Base-by-base conservation (phyloP, 768 basidiomycete species). In the Hortiboletus campestris region DNA sequence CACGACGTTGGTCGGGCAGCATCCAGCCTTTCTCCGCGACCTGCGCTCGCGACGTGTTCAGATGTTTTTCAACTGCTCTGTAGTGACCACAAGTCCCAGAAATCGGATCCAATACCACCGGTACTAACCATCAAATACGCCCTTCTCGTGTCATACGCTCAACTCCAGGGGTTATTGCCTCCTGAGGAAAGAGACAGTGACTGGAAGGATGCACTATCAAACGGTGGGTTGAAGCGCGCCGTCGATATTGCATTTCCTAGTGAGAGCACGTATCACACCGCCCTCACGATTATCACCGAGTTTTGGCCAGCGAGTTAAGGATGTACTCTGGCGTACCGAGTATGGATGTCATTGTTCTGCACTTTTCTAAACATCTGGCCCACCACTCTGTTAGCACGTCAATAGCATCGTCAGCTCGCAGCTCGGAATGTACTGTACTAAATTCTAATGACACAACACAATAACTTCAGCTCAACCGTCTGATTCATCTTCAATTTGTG, bases 121-220 rank as follows among this genome's bases (percentile, higher is more conserved):
- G 39, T 63, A 31, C 36, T 51, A 47, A 42, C 46, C 58, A 54
- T 73, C 67, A 80, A 78, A 65, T 78, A 74, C 47, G 63, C 68
- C 19, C 69, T 79, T 43, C 59, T 79, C 34, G 46, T 67, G 57
- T 73, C 78, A 10, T 79, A 74, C 46, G 74, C 71, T 19, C 68
- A 67, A 40, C 59, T 79, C 25, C 77, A 71, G 46, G 56, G 61
- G 28, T 41, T 66, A n/a, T 51, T 60, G 3, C 58, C 68, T 36
- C 46, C 56, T 7, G 58, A 42, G 4, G 68, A 70, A 36, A 68
- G 56, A 56, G 76, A 79, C 44, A 31, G 42, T 8, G 71, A 72
- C 19, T 79, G 77, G 77, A 56, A 57, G 36, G 50, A 64, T 28
- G 59, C 62, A 41, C 46, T 74, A 16, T 55, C 55, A n/a, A 57